Evolutionary conservation across 2,329 filamentous ascomycete genomes (phyloP).

Genomic region (Pyricularia sp.): DNA sequence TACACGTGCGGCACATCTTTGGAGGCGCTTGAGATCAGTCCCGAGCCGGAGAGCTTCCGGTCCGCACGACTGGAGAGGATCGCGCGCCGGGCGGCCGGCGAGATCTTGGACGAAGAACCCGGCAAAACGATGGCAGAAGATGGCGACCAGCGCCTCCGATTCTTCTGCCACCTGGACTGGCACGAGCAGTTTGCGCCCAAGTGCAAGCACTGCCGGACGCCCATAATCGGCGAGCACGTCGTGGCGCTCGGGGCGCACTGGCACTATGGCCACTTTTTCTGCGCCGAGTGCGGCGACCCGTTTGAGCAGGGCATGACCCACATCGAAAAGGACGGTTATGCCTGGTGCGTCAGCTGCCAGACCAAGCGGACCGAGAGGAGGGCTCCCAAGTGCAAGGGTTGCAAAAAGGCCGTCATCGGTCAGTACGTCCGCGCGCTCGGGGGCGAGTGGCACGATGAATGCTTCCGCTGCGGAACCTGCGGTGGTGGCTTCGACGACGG

Average conservation of each 20-base stretch:
- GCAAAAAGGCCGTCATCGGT: constrained; percentile 72
- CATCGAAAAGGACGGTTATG: constrained; percentile 93
- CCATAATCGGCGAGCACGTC: constrained; percentile 89
- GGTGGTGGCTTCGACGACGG: constrained; percentile 49
- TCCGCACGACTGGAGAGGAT: constrained; percentile 63
- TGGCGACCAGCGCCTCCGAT: constrained; percentile 60
- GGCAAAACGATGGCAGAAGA: constrained; percentile 56
- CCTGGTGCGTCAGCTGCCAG: constrained; percentile 91
- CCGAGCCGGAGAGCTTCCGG: constrained; percentile 66
- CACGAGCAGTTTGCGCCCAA: constrained; percentile 87
- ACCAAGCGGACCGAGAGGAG: constrained; percentile 81
- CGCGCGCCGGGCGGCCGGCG: constrained; percentile 41
- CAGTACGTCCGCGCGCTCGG: constrained; percentile 82
- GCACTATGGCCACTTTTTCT: constrained; percentile 98
- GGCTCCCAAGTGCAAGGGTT: constrained; percentile 77
- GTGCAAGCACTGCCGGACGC: constrained; percentile 92
- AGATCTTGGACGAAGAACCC: constrained; percentile 47
- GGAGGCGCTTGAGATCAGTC: constrained; percentile 92
- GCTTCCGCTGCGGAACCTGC: constrained; percentile 67
- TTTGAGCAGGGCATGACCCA: constrained; percentile 61
- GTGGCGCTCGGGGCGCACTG: constrained; percentile 90
- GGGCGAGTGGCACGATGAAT: constrained; percentile 84
- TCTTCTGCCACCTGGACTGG: constrained; percentile 98
- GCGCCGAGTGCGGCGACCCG: constrained; percentile 93
- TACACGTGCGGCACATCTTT: constrained; percentile 76